These are phyloP conservation scores for Leccinum ambiguum DNA, from an alignment of 1,284 basidiomycete genomes.

Conservation along the genomic window DNA sequence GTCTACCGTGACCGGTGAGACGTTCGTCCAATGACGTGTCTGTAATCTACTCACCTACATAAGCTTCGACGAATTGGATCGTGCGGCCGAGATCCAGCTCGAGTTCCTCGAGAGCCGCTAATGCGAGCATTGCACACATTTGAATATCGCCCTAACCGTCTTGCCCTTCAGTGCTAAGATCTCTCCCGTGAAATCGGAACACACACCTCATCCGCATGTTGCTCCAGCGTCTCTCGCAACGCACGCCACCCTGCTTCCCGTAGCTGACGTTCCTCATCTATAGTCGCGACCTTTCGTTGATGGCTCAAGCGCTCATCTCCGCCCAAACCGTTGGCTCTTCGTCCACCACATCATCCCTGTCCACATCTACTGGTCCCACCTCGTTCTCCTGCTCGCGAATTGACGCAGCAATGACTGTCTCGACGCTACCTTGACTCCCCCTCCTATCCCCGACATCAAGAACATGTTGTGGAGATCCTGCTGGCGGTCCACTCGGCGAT, in stretches of 20 bases:
- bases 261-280: conserved; percentile 50
- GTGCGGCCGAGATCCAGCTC: conserved; percentile 41
- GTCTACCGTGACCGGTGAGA: conserved; percentile 41
- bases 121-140: conserved; percentile 67
- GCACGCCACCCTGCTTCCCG: conserved; percentile 56
- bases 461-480: conserved; percentile 1
- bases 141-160: conserved; percentile 65
- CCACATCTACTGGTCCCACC: conserved; percentile 10
- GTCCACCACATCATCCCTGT: conserved; percentile 8
- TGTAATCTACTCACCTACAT: conserved; percentile 51
- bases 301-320: conserved; percentile 26
- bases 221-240: conserved; percentile 55
- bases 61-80: conserved; percentile 63
- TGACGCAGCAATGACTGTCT: conserved; percentile 57
- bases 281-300: conserved; percentile 43
- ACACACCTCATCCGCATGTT: conserved; percentile 58
- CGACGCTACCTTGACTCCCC: conserved; percentile 63
- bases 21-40: conserved; percentile 4
- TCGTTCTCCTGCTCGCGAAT: conserved; percentile 35
- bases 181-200: not conserved
- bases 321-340: conserved; percentile 22
- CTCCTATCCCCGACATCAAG: conserved; percentile 32
- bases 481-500: conserved; percentile 6
- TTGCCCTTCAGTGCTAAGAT: conserved; percentile 3
- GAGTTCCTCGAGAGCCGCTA: conserved; percentile 60